Percentiles rank a stretch among this genome's conserved stretches.
Evolutionary conservation across 495 filamentous ascomycete species (phyloP).

Genomic region (Penicillium cosmopolitanum): DNA sequence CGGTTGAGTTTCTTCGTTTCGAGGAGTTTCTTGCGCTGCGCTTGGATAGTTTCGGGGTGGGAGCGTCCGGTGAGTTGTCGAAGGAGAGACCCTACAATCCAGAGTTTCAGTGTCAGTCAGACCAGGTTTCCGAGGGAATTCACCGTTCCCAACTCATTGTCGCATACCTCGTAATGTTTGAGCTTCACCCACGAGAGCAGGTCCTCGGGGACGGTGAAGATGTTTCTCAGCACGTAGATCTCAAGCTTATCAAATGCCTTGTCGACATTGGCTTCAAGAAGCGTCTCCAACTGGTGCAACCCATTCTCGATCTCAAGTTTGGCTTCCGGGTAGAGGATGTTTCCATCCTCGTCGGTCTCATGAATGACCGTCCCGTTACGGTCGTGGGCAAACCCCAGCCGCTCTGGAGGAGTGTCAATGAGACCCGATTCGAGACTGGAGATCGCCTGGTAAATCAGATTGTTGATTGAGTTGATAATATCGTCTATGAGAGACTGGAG

Average conservation of each 20-base stretch:
- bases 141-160: not conserved
- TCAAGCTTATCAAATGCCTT: constrained; percentile 81
- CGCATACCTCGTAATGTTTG: constrained; percentile 78
- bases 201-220: constrained; percentile 75
- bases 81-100: constrained; percentile 41
- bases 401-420: constrained; percentile 66
- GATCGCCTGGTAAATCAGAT: constrained; percentile 81
- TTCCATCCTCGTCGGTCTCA: constrained; percentile 58
- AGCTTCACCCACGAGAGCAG: constrained; percentile 77
- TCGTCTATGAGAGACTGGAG: constrained; percentile 88
- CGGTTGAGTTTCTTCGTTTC: constrained; percentile 80
- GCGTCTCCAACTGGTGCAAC: constrained; percentile 88
- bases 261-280: constrained; percentile 82
- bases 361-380: constrained; percentile 49
- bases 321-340: constrained; percentile 58
- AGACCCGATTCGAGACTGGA: constrained; percentile 82
- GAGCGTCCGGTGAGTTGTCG: constrained; percentile 39
- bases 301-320: constrained; percentile 86
- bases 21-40: constrained; percentile 73
- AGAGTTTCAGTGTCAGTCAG: constrained; percentile 14
- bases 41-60: constrained; percentile 68
- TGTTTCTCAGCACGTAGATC: constrained; percentile 85
- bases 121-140: constrained; percentile 1
- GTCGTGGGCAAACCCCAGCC: constrained; percentile 70
- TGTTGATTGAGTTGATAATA: constrained; percentile 94